Conservation (phyloP, 805 yeast species). For the Saturnispora ahearnii region DNA sequence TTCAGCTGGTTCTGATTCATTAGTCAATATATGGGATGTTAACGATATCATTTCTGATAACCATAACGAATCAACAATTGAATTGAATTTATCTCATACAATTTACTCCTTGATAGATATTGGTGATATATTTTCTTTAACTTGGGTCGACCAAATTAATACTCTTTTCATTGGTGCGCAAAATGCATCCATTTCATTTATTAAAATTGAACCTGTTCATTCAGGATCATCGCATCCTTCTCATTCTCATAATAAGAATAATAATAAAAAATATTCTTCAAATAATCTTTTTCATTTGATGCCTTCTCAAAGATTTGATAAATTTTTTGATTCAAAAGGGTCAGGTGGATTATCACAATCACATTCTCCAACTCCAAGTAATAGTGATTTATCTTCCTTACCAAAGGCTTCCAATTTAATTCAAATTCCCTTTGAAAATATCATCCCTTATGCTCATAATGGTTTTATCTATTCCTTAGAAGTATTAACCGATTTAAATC, state of each 20-base stretch:
- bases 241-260: not conserved
- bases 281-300: constrained; percentile 29
- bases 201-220: constrained; percentile 29
- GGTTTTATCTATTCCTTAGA: constrained; percentile 78
- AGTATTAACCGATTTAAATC: constrained; percentile 20
- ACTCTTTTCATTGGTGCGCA: constrained; percentile 83
- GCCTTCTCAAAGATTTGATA: constrained; percentile 66
- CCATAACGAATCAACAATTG: not conserved
- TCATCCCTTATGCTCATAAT: constrained; percentile 77
- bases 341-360: constrained; percentile 3
- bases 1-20: constrained; percentile 84
- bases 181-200: constrained; percentile 80
- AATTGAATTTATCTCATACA: constrained; percentile 41
- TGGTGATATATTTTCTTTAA: constrained; percentile 85
- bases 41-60: constrained; percentile 19
- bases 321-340: constrained; percentile 84
- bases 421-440: constrained; percentile 60
- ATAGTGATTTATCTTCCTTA: constrained; percentile 1
- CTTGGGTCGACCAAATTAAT: constrained; percentile 51
- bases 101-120: constrained; percentile 79
- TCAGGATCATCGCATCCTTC: not conserved
- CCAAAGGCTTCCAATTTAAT: constrained; percentile 35
- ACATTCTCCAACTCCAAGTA: not conserved
- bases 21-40: constrained; percentile 79
- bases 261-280: constrained; percentile 12